A percentile compares a stretch with the other conserved stretches of the same genome.
phyloP scores from a whole-genome alignment of 2,329 filamentous ascomycete genomes.

The Ploettnerulaceae sp. region DNA sequence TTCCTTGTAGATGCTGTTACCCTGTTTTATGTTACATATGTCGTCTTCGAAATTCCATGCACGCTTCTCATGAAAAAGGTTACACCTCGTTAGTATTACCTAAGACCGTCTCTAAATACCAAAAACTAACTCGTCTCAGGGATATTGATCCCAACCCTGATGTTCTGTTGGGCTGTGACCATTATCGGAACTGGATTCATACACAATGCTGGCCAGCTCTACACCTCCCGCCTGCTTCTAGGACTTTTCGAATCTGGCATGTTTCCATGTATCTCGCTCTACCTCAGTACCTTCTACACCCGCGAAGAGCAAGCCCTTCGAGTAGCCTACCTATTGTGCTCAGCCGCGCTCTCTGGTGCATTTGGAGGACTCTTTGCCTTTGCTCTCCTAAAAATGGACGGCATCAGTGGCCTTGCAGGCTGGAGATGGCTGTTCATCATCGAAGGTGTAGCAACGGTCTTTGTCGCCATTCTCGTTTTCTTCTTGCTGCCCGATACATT shows the following conservation, averaged over 20 bases:
- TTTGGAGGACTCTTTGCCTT: neutral
- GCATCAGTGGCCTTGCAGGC: neutral
- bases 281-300: neutral
- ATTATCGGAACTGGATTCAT: slow-evolving; percentile 1
- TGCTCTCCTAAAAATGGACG: neutral
- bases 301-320: neutral
- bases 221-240: neutral
- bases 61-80: neutral
- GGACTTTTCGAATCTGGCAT: neutral
- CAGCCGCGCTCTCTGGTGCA: slow-evolving; percentile 7
- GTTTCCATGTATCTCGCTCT: neutral
- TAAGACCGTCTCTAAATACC: neutral
- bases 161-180: neutral
- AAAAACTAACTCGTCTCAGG: neutral
- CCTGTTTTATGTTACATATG: neutral
- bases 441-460: slow-evolving; percentile 39
- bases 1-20: neutral
- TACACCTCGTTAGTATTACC: neutral
- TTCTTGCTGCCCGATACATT: slow-evolving; percentile 46
- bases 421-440: slow-evolving; percentile 3
- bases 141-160: neutral
- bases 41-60: neutral
- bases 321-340: neutral
- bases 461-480: slow-evolving; percentile 41
- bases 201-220: neutral